Conservation (phyloP, 2,329 filamentous ascomycete genomes). For the Neonectria punicea region DNA sequence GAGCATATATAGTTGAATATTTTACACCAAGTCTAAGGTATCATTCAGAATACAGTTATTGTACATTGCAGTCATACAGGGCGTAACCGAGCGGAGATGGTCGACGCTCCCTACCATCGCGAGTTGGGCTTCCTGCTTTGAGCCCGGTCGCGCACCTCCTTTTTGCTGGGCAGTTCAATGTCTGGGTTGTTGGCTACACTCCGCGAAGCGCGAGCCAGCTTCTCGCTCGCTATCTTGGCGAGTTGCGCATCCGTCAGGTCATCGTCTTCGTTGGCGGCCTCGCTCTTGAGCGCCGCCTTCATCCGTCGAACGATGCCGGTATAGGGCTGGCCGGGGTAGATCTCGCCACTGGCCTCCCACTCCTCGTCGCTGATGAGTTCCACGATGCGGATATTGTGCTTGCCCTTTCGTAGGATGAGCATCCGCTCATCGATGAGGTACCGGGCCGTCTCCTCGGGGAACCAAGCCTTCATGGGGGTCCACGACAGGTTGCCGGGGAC, state of each 20-base stretch:
- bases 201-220: conserved; percentile 35
- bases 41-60: conserved; percentile 44
- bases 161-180: conserved; percentile 53
- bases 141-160: conserved; percentile 45
- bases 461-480: conserved; percentile 70
- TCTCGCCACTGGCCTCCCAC: conserved; percentile 59
- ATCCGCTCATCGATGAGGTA: conserved; percentile 70
- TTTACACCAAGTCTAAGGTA: conserved; percentile 43
- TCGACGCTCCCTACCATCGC: conserved; percentile 3
- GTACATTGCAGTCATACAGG: conserved; percentile 42
- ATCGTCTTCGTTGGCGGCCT: conserved; percentile 48
- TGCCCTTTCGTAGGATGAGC: conserved; percentile 70
- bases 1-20: conserved; percentile 27
- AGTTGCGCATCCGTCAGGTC: conserved; percentile 44
- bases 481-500: conserved; percentile 65
- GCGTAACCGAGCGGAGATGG: conserved; percentile 9
- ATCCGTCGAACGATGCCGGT: conserved; percentile 60
- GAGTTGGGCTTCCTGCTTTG: conserved; percentile 26
- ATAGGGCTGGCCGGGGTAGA: conserved; percentile 64
- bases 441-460: conserved; percentile 64
- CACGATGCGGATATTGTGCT: conserved; percentile 71
- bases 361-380: conserved; percentile 67
- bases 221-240: conserved; percentile 33
- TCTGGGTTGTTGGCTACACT: conserved; percentile 53
- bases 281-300: conserved; percentile 49